These are phyloP conservation scores for Pestalotiopsis sp. DNA, from an alignment of 2,329 filamentous ascomycete species.

Conservation along the genomic window DNA sequence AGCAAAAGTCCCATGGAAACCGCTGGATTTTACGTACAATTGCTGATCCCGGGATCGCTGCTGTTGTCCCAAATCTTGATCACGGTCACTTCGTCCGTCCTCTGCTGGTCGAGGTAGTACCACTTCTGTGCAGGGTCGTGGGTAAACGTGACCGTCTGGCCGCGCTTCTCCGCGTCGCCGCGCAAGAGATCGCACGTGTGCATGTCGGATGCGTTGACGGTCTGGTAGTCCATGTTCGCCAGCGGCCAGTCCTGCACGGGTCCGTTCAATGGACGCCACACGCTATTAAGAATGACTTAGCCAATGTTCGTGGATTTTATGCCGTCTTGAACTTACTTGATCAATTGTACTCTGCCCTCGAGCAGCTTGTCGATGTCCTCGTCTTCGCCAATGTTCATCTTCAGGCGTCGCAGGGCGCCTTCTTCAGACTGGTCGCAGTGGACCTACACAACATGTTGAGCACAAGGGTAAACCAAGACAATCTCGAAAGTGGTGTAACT, in stretches of 20 bases:
- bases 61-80: constrained; percentile 21
- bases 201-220: constrained; percentile 10
- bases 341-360: not conserved
- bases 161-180: constrained; percentile 6
- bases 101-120: constrained; percentile 16
- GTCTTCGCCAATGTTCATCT: not conserved
- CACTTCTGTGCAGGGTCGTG: constrained; percentile 14
- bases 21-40: constrained; percentile 6
- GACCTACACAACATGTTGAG: not conserved
- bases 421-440: not conserved
- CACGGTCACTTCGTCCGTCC: constrained; percentile 15
- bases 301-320: not conserved
- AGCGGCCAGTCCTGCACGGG: constrained; percentile 15
- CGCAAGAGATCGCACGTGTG: constrained; percentile 15
- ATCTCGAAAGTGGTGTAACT: not conserved
- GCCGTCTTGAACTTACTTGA: not conserved
- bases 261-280: constrained; percentile 17
- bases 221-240: constrained; percentile 16
- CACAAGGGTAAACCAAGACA: no score
- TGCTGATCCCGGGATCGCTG: constrained; percentile 1
- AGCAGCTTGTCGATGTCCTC: not conserved
- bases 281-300: not conserved
- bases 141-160: constrained; percentile 14
- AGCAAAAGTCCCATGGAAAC: not conserved
- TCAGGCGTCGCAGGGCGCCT: not conserved